Evolutionary conservation across 192 early-diverging fungal species (phyloP), one percentile per base, ranked within the genome.

Genomic region (Mortierella antarctica): DNA sequence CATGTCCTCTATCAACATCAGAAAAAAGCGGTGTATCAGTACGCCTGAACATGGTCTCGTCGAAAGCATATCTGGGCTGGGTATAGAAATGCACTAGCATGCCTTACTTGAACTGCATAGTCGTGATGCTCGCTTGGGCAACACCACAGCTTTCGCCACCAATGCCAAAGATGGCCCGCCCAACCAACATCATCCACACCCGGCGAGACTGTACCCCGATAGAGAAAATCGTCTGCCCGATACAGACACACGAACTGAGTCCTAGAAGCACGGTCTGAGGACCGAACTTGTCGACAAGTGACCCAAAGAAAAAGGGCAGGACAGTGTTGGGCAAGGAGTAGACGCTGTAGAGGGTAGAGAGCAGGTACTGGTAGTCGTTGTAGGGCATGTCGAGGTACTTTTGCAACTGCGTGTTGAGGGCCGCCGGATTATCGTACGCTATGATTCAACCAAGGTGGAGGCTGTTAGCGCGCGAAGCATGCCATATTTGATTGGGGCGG

Each of bases 201-300:
- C 55, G 82, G 5, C 84, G 81, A 20, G 40, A 50, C 20, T 78
- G 66, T 5, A 92, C 83, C 7, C 91, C 92, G 49, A 86, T 59
- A 2, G 91, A 65, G 71, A 92, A 93, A 39, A 93, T 72, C 14
- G 86, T 57, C 80, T 93, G 91, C n/a, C 92, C 92, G 12, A 84
- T 48, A 56, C 84, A 84, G 23, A 92, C 86, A 57, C 85, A 70
- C 6, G 65, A 53, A 5, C 83, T 82, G 45, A 91, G 86, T 4
- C 82, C 50, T 7, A 89, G 41, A 20, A 93, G 77, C 58, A 92
- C 85, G 48, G 65, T 65, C 10, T 71, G 70, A 17, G 86, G 65
- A 6, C 87, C 88, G 42, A 92, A 71, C 31, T 54, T 64, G 74
- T 92, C 90, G 21, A 92, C 80, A 6, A 90, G 74, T 20, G 82